phyloP scores from a whole-genome alignment of 768 basidiomycete species.

The Rubroboletus satanas region DNA sequence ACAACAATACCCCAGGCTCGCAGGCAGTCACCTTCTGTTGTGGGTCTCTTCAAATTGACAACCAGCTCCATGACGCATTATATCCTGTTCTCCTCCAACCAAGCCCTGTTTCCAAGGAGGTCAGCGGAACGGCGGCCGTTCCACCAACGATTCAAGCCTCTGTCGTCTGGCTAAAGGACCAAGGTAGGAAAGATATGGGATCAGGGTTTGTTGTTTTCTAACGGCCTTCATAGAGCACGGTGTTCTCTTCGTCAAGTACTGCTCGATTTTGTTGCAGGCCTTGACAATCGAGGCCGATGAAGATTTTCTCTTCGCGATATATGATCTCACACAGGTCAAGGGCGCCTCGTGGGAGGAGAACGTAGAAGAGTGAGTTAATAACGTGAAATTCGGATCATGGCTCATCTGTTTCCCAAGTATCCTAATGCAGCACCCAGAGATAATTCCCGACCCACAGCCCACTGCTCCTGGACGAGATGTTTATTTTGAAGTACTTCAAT shows the following conservation, averaged over 20 bases:
- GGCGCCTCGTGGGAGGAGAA: conserved; percentile 88
- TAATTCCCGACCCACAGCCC: conserved; percentile 66
- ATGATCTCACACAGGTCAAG: conserved; percentile 88
- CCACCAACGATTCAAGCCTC: conserved; percentile 89
- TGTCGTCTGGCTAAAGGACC: conserved; percentile 86
- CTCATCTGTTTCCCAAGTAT: conserved; percentile 42
- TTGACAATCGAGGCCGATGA: conserved; percentile 97
- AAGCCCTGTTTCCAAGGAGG: conserved; percentile 77
- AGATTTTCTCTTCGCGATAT: conserved; percentile 87
- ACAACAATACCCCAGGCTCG: conserved; percentile 70
- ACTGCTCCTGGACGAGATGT: conserved; percentile 70
- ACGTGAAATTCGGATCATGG: background rate
- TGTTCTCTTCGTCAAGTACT: conserved; percentile 97
- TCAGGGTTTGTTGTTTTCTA: background rate
- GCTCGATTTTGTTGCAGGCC: conserved; percentile 88
- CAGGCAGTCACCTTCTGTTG: conserved; percentile 79
- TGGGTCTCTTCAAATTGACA: conserved; percentile 92
- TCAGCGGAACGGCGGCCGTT: conserved; percentile 63
- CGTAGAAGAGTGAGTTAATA: conserved; percentile 59
- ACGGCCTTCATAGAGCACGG: conserved; percentile 70
- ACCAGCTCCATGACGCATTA: conserved; percentile 93
- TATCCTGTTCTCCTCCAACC: conserved; percentile 96
- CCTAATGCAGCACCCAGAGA: conserved; percentile 65
- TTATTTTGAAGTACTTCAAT: conserved; percentile 93
- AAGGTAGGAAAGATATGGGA: conserved; percentile 48